Evolutionary conservation across 2,329 filamentous ascomycete genomes (phyloP), one percentile per base, ranked within the genome.

Genomic region (Colletotrichum zoysiae): DNA sequence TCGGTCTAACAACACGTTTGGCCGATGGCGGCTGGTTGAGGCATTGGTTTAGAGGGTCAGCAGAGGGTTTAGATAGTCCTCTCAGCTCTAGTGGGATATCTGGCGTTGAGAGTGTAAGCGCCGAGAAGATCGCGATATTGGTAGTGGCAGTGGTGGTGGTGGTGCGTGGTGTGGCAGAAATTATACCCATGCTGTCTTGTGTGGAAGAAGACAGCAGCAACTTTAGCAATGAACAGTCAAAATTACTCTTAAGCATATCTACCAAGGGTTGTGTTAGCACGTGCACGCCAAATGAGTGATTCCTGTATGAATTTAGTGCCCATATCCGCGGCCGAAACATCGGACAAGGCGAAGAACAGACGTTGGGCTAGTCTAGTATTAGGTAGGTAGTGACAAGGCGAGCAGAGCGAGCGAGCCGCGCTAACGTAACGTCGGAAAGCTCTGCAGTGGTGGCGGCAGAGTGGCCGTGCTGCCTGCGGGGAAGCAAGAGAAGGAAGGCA

Each of bases 11-110:
- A 50, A 64, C 42, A 30, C 12, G 20, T 38, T 65, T 63, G 26
- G 40, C 50, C 65, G 64, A 35, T 50, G 65, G 56, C 59, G 59
- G 30, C 38, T 70, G 60, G 60, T 65, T 65, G 53, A 72, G 40
- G 56, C 23, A 71, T 67, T 61, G 67, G 56, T 58, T 77, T 81
- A 77, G 76, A 81, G 80, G 79, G 78, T 79, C 81, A 80, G 76
- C 73, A 81, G 82, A 82, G 83, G 83, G 82, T 77, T 87, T 86
- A 86, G 85, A 85, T 86, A 86, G 79, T 83, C 83, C 82, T 84
- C 82, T 81, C 78, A 80, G 78, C 78, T 78, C 76, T 74, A 75
- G 77, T 78, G 75, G 76, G 70, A 76, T 77, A 75, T 75, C 74
- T 55, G 66, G 53, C 44, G 63, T 59, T 46, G 30, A 71, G 42